Base-by-base conservation (phyloP, 139 green algal genomes). In the Limnomonas spitsbergensis region DNA sequence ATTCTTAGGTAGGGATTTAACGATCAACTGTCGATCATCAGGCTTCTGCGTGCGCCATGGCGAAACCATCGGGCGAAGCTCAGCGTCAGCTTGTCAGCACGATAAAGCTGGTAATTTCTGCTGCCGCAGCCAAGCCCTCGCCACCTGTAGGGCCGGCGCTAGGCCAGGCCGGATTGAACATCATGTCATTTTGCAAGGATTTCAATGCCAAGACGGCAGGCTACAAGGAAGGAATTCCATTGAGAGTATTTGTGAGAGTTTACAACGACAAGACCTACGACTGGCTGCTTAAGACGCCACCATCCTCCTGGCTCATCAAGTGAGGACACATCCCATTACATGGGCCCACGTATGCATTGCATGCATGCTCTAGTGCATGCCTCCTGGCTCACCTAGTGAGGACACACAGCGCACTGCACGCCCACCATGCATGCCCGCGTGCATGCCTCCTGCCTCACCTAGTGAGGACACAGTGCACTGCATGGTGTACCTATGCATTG, bases 101-200 rank as follows among this genome's bases (percentile, higher is more conserved):
- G 0, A 96, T 99, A 69, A 86, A 89, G 56, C 81, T 99, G 52
- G 56, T 98, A 6, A 96, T 99, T 74, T 88, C 90, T n/a, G 96
- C 96, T 3, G 96, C 92, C 1, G 83, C 90, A 37, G 96, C 96
- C 3, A 99, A 99, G 79, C 96, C 96, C 3, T 91, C 92, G 0
- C 96, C 96, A 7, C 96, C 96, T 0, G 81, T 88, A 1, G 95
- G 96, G 1, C 95, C 96, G 1, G 95, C 96, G 0, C 87, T 99
- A 34, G 96, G 96, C 4, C 93, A 98, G 80, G 94, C 95, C 1
- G 96, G 96, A 0, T 83, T 99, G 1, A 99, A 99, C 80, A 98
- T 99, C 80, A 99, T 99, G 95, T 86, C 88, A 0, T 99, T 99
- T 71, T 99, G 95, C 89, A 99, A 99, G 81, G 95, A 99, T 24